Evolutionary conservation across 768 basidiomycete genomes (phyloP).

Genomic region (Candolleomyces aberdarensis): DNA sequence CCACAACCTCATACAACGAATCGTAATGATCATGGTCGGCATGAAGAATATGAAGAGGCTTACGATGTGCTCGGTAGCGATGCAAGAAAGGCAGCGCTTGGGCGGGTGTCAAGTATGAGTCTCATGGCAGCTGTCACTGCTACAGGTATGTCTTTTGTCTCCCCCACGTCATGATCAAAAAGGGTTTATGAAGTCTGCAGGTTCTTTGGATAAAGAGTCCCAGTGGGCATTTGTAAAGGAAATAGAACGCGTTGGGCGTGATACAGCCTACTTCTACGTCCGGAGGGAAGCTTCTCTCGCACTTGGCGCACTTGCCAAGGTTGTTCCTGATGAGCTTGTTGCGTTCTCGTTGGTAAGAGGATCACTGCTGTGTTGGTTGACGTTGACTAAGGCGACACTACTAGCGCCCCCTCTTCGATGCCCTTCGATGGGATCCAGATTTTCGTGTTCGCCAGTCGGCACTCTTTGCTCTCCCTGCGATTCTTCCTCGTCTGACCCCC

Average conservation of each 20-base stretch:
- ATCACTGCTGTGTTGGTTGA: neutral
- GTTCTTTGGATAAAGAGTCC: slow-evolving; percentile 51
- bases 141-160: slow-evolving; percentile 48
- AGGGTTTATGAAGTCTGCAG: slow-evolving; percentile 16
- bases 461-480: slow-evolving; percentile 79
- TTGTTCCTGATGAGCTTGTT: slow-evolving; percentile 75
- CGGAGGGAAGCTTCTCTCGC: slow-evolving; percentile 86
- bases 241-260: slow-evolving; percentile 62
- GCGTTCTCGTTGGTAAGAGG: slow-evolving; percentile 54
- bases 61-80: slow-evolving; percentile 15
- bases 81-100: slow-evolving; percentile 75
- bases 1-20: neutral
- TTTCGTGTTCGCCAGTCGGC: slow-evolving; percentile 89
- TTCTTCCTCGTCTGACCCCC: slow-evolving; percentile 64
- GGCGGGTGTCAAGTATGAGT: slow-evolving; percentile 89
- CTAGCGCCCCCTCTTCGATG: slow-evolving; percentile 80
- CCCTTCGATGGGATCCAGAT: slow-evolving; percentile 60
- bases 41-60: slow-evolving; percentile 6
- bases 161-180: neutral
- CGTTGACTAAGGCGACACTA: slow-evolving; percentile 1
- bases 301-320: slow-evolving; percentile 83
- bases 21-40: neutral
- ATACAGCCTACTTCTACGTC: slow-evolving; percentile 68
- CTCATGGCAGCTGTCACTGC: slow-evolving; percentile 86
- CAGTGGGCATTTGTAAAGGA: slow-evolving; percentile 70